Percentiles rank a stretch among this genome's conserved stretches.
phyloP scores from a whole-genome alignment of 1,139 yeast genomes.

The Saccharomyces pastorianus region DNA sequence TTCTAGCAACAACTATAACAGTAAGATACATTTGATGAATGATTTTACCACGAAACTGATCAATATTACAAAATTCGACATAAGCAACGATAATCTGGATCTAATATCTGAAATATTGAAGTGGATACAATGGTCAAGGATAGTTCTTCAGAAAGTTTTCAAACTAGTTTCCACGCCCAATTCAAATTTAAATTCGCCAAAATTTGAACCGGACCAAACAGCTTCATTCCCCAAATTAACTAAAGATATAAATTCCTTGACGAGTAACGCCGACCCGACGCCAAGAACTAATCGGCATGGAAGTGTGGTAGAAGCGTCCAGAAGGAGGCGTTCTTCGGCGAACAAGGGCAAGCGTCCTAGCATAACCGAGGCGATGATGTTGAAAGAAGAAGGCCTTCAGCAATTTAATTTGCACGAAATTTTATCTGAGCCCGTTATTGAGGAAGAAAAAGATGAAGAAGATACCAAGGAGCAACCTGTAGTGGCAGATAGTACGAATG shows the following conservation, averaged over 20 bases:
- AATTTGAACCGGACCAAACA: not conserved
- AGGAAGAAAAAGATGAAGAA: conserved; percentile 9
- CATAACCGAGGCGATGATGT: conserved; percentile 25
- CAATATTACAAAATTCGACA: conserved; percentile 20
- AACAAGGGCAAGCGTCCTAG: conserved; percentile 26
- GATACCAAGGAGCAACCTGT: not conserved
- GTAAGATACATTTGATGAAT: conserved; percentile 18
- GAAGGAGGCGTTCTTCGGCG: conserved; percentile 24
- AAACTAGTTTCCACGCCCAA: conserved; percentile 8
- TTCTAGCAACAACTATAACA: conserved; percentile 2
- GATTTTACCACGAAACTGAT: conserved; percentile 28
- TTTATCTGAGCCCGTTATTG: conserved; percentile 22
- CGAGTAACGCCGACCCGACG: not conserved
- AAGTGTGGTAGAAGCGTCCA: conserved; percentile 3
- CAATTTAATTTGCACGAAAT: conserved; percentile 30
- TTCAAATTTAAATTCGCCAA: not conserved
- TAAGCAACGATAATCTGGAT: conserved; percentile 28
- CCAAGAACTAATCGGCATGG: conserved; percentile 6
- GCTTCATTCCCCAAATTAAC: not conserved
- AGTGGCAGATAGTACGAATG: not conserved
- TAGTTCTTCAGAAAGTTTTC: conserved; percentile 15
- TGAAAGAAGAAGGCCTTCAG: conserved; percentile 30
- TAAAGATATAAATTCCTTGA: not conserved
- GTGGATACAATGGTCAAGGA: conserved; percentile 27
- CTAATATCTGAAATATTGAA: conserved; percentile 22